Conservation (phyloP, 2,329 filamentous ascomycete species). For the Xylariaceae sp. region DNA sequence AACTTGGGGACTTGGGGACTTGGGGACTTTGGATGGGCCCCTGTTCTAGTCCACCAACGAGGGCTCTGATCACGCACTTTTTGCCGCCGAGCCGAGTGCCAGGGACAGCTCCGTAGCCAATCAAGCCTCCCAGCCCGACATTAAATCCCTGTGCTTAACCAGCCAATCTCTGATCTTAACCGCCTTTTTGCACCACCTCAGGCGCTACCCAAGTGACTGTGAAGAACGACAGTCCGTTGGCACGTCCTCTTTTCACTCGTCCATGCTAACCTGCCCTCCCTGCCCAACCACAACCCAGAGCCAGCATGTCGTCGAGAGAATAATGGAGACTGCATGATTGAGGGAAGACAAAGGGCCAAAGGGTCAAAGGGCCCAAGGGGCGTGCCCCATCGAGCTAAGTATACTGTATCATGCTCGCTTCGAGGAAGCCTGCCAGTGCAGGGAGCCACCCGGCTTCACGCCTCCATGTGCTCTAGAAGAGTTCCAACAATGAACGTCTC, state of each 20-base stretch:
- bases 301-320: conserved; percentile 29
- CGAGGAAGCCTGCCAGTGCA: conserved; percentile 19
- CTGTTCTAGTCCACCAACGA: conserved; percentile 37
- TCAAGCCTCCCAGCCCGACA: conserved; percentile 32
- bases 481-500: too few species aligned
- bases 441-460: too few species aligned
- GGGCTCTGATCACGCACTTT: conserved; percentile 37
- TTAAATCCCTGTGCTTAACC: conserved; percentile 17
- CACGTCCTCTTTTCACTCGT: conserved; percentile 34
- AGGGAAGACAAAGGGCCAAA: conserved; percentile 9
- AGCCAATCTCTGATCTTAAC: conserved; percentile 37
- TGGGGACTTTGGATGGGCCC: conserved; percentile 27
- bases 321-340: conserved; percentile 31
- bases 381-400: conserved; percentile 7
- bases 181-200: conserved; percentile 46
- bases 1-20: conserved; percentile 10
- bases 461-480: conserved; percentile 8
- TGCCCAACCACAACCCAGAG: conserved; percentile 40
- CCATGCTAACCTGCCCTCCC: conserved; percentile 31
- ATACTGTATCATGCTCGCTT: conserved; percentile 19
- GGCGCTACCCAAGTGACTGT: conserved; percentile 42
- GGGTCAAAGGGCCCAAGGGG: too few species aligned
- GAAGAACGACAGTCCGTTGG: conserved; percentile 41
- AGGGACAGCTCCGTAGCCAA: conserved; percentile 39
- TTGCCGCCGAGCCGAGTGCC: conserved; percentile 42